These are phyloP conservation scores for Diplodia scrobiculata DNA, from an alignment of 2,329 filamentous ascomycete genomes.

Conservation along the genomic window DNA sequence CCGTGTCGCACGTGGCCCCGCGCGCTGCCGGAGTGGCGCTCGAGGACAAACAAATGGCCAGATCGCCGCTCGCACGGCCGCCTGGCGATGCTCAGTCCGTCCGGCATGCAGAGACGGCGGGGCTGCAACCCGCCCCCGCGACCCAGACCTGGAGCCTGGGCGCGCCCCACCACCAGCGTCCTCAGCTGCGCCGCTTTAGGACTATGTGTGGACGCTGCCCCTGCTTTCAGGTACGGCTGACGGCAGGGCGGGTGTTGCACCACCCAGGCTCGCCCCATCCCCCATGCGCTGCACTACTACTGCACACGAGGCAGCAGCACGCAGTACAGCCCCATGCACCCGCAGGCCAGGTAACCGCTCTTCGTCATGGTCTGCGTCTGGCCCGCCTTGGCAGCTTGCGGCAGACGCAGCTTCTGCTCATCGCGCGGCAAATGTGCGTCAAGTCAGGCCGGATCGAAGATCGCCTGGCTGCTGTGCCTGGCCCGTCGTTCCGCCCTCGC, in stretches of 20 bases:
- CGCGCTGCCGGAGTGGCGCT: constrained; percentile 1
- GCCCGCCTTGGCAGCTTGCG: background rate
- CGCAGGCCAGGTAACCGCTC: background rate
- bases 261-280: background rate
- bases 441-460: background rate
- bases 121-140: background rate
- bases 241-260: background rate
- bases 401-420: no score
- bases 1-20: constrained; percentile 7
- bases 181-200: background rate
- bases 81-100: background rate
- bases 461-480: constrained; percentile 1
- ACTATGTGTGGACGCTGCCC: background rate
- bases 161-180: background rate
- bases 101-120: no score
- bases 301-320: constrained; percentile 1
- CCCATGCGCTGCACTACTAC: background rate
- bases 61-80: background rate
- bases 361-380: constrained; percentile 3
- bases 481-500: constrained; percentile 4
- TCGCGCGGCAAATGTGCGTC: no score
- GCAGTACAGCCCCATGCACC: background rate
- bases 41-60: background rate
- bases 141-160: background rate
- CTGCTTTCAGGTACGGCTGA: constrained; percentile 12